Percentiles rank a stretch among this genome's conserved stretches.
phyloP scores from a whole-genome alignment of 257 asterid genomes.

The Osmanthus fragrans region DNA sequence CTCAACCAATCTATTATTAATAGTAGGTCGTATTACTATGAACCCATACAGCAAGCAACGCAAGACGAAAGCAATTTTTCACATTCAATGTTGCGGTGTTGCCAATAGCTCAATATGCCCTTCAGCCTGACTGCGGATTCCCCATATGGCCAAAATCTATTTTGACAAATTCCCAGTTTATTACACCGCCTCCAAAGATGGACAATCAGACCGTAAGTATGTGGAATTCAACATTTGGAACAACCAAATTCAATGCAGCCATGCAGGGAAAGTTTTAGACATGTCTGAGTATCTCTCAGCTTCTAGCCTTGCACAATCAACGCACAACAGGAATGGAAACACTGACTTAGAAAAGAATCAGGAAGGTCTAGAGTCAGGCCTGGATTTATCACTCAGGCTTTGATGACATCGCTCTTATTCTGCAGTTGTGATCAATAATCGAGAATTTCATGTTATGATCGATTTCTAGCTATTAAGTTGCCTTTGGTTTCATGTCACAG shows the following conservation, averaged over 20 bases:
- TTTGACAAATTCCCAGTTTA: background rate
- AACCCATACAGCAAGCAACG: constrained; percentile 17
- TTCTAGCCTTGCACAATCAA: background rate
- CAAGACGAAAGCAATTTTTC: background rate
- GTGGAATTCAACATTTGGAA: constrained; percentile 1
- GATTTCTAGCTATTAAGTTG: background rate
- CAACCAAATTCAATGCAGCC: background rate
- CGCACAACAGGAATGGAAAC: background rate
- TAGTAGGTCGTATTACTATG: constrained; percentile 11
- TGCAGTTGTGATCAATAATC: background rate
- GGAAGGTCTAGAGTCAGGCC: constrained; percentile 16
- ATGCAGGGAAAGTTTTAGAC: background rate
- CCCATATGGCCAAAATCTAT: background rate
- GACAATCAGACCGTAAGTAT: constrained; percentile 8
- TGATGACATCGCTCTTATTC: background rate
- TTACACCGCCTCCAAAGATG: constrained; percentile 8
- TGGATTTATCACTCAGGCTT: constrained; percentile 30
- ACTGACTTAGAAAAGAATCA: constrained; percentile 6
- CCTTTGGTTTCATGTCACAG: background rate
- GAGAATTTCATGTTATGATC: background rate
- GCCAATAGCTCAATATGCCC: constrained; percentile 5
- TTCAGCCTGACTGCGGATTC: background rate
- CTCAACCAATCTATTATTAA: background rate
- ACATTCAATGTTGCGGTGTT: background rate
- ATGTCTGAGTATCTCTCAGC: background rate